Conservation (phyloP, 164 flowering plant genomes). For the Annona squamosa region DNA sequence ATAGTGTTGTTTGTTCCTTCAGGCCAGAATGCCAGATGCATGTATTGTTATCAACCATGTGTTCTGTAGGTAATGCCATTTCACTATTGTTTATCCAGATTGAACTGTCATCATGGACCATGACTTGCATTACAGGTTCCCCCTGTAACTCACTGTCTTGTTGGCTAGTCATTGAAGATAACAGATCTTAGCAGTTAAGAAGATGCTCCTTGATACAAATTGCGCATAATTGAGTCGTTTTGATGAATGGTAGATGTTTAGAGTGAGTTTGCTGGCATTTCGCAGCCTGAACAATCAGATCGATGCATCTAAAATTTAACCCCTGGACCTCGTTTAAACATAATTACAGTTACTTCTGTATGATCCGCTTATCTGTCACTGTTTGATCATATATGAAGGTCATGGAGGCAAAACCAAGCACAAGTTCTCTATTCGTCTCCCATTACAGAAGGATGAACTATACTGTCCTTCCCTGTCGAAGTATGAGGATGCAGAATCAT, state of each 20-base stretch:
- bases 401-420: conserved; percentile 34
- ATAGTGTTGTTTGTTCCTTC: background rate
- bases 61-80: too few species aligned
- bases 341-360: too few species aligned
- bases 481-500: conserved; percentile 14
- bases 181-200: background rate
- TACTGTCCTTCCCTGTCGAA: conserved; percentile 8
- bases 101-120: background rate
- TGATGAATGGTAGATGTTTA: background rate
- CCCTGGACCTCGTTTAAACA: background rate
- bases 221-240: background rate
- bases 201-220: background rate
- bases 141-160: background rate
- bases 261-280: background rate
- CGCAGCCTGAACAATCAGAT: background rate
- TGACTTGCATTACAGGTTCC: background rate
- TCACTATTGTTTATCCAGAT: background rate
- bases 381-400: conserved; percentile 22
- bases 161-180: background rate
- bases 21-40: background rate
- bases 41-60: too few species aligned
- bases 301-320: background rate
- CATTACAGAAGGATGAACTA: conserved; percentile 23
- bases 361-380: background rate
- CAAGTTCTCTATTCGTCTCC: conserved; percentile 39